Conservation (phyloP, 2,329 filamentous ascomycete species). For the Delphinella strobiligena region DNA sequence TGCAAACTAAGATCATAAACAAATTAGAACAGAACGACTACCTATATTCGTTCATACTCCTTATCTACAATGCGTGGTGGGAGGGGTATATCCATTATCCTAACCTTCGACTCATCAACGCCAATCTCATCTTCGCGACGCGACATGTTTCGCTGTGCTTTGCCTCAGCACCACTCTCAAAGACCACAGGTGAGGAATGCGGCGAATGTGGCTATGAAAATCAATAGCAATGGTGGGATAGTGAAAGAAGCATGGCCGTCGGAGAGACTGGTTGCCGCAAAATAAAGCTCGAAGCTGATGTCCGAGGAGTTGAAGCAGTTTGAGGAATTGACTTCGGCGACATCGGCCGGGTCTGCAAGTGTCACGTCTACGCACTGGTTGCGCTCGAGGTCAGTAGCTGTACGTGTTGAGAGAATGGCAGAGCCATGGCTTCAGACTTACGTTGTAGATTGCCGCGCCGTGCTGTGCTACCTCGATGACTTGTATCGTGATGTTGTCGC, state of each 20-base stretch:
- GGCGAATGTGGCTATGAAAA: not conserved
- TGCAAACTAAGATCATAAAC: too few species aligned
- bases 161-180: too few species aligned
- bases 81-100: too few species aligned
- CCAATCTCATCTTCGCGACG: too few species aligned
- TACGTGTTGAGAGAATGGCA: too few species aligned
- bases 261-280: conserved; percentile 37
- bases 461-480: conserved; percentile 72
- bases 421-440: not conserved
- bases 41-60: too few species aligned
- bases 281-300: conserved; percentile 65
- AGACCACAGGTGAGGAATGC: not conserved
- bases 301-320: conserved; percentile 84
- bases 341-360: conserved; percentile 68
- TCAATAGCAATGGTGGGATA: not conserved
- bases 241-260: not conserved
- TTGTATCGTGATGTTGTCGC: conserved; percentile 83
- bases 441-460: conserved; percentile 66
- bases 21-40: too few species aligned
- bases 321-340: conserved; percentile 59
- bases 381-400: too few species aligned
- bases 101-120: too few species aligned
- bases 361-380: conserved; percentile 87
- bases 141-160: too few species aligned
- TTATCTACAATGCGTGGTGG: too few species aligned